Conservation (phyloP, 2,329 filamentous ascomycete species). For the Colletotrichum sp. region DNA sequence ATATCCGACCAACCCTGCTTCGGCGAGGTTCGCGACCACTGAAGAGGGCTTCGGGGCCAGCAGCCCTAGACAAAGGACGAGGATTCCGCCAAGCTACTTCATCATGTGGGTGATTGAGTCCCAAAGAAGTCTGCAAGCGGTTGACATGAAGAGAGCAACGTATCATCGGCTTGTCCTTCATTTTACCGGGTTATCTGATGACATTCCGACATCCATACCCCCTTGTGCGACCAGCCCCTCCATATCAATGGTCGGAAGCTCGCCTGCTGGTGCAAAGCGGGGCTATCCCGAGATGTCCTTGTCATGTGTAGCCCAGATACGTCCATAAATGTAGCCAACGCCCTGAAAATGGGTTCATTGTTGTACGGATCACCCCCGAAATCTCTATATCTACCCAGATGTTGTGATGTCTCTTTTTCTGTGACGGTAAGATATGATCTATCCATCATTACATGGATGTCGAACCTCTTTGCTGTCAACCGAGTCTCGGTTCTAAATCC, state of each 20-base stretch:
- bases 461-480: background rate
- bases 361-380: background rate
- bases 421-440: background rate
- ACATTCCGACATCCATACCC: background rate
- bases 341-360: background rate
- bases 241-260: background rate
- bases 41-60: background rate
- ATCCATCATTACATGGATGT: background rate
- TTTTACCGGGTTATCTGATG: background rate
- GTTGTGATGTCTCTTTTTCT: background rate
- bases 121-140: background rate
- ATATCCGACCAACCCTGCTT: background rate
- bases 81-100: background rate
- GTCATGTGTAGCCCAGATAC: background rate
- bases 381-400: background rate
- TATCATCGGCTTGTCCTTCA: background rate
- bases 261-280: too few species aligned
- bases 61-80: background rate
- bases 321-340: background rate
- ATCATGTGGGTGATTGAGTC: background rate
- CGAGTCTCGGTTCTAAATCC: background rate
- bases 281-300: background rate
- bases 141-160: background rate
- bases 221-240: background rate
- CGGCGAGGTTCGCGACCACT: background rate